A percentile compares a stretch with the other conserved stretches of the same genome.
phyloP scores from a whole-genome alignment of 2,329 filamentous ascomycete genomes.

The Chlorencoelia australis region DNA sequence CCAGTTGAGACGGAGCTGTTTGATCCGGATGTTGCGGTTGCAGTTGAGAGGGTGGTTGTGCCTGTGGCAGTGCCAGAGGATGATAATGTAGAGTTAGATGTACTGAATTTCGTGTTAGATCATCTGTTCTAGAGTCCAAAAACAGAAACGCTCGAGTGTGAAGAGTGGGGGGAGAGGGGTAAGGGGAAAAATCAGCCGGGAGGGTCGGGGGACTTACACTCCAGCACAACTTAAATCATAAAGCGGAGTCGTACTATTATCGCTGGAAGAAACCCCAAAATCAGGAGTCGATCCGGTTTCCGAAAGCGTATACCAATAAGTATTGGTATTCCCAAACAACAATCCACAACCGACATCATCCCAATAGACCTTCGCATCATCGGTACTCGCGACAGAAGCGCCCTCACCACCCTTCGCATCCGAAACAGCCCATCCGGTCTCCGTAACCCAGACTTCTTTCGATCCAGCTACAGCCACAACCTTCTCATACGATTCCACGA shows the following conservation, averaged over 20 bases:
- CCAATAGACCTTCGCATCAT: slow-evolving; percentile 57
- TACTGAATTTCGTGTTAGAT: too few relatives aligned
- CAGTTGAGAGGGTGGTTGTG: too few relatives aligned
- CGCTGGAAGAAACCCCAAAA: slow-evolving; percentile 33
- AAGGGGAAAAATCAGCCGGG: too few relatives aligned
- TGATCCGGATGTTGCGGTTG: too few relatives aligned
- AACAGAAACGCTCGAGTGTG: too few relatives aligned
- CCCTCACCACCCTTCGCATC: slow-evolving; percentile 46
- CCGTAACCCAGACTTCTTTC: slow-evolving; percentile 51
- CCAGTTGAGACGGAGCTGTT: too few relatives aligned
- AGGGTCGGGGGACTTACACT: too few relatives aligned
- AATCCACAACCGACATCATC: slow-evolving; percentile 47
- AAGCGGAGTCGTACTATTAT: slow-evolving; percentile 18
- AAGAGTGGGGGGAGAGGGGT: too few relatives aligned
- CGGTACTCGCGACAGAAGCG: slow-evolving; percentile 41
- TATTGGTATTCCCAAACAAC: slow-evolving; percentile 42
- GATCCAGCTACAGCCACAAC: slow-evolving; percentile 33
- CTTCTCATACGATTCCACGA: slow-evolving; percentile 32
- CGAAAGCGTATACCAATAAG: slow-evolving; percentile 53
- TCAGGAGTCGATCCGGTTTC: slow-evolving; percentile 36
- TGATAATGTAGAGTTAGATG: too few relatives aligned
- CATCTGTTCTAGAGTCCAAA: too few relatives aligned
- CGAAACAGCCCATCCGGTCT: slow-evolving; percentile 54
- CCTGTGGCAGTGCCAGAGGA: too few relatives aligned
- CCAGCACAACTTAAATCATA: slow-evolving; percentile 23